phyloP scores from a whole-genome alignment of 129 eudicot genomes.

The Helianthus tuberosus region DNA sequence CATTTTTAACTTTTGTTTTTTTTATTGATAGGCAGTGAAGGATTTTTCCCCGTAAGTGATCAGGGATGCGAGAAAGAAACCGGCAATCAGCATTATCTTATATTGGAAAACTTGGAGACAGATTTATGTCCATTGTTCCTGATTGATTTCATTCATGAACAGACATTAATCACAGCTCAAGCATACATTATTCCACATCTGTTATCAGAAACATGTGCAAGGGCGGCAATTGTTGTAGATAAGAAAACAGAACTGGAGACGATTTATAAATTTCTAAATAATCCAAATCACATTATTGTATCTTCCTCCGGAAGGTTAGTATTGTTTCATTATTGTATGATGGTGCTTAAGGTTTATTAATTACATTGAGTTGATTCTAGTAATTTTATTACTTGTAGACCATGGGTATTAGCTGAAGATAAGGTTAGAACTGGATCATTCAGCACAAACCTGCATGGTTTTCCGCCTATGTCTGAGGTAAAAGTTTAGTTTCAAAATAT shows the following conservation, averaged over 20 bases:
- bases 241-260: conserved; percentile 40
- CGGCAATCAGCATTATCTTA: conserved; percentile 34
- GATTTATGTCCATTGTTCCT: conserved; percentile 48
- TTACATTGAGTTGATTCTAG: conserved; percentile 5
- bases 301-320: conserved; percentile 73
- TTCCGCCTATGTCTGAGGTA: conserved; percentile 49
- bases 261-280: conserved; percentile 49
- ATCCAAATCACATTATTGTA: conserved; percentile 56
- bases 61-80: conserved; percentile 46
- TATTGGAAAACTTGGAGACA: conserved; percentile 68
- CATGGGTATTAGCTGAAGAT: conserved; percentile 61
- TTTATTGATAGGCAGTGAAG: conserved; percentile 29
- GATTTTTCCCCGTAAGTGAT: conserved; percentile 17
- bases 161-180: conserved; percentile 52
- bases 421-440: conserved; percentile 35
- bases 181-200: conserved; percentile 57
- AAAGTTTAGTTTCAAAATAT: background rate
- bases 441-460: conserved; percentile 34
- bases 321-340: background rate
- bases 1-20: background rate
- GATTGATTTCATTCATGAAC: conserved; percentile 47
- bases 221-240: conserved; percentile 60
- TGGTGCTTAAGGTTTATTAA: background rate
- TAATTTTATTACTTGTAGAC: conserved; percentile 44
- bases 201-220: conserved; percentile 45